Percentiles rank a stretch among this genome's conserved stretches.
Evolutionary conservation across 1,139 yeast genomes (phyloP).

Genomic region (Geotrichum reessii): DNA sequence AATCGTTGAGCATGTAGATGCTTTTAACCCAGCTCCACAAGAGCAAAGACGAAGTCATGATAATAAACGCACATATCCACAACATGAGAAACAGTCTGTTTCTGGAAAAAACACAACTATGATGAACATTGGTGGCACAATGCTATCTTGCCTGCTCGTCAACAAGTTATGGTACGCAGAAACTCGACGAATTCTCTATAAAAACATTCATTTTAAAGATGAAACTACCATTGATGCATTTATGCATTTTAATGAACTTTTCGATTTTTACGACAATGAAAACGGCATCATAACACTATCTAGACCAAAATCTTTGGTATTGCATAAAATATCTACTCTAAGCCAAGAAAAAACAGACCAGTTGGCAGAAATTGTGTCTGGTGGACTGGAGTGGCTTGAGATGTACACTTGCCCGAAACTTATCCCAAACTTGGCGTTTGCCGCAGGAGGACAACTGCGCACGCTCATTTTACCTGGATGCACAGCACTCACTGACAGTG

Average conservation of each 20-base stretch:
- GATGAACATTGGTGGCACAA: not conserved
- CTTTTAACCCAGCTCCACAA: slow-evolving; percentile 47
- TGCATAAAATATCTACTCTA: slow-evolving; percentile 46
- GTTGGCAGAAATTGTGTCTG: slow-evolving; percentile 40
- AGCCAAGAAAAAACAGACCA: slow-evolving; percentile 43
- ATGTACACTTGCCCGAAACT: slow-evolving; percentile 76
- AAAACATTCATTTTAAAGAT: slow-evolving; percentile 51
- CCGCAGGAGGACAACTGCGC: slow-evolving; percentile 42
- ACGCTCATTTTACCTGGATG: slow-evolving; percentile 69
- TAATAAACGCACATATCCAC: not conserved
- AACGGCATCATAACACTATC: slow-evolving; percentile 5
- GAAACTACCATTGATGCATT: slow-evolving; percentile 30
- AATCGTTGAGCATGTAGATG: slow-evolving; percentile 57
- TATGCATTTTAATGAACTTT: not conserved
- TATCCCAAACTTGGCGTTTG: slow-evolving; percentile 50
- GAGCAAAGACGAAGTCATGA: slow-evolving; percentile 34
- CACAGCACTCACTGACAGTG: slow-evolving; percentile 54
- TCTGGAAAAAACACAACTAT: not conserved
- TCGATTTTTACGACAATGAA: slow-evolving; percentile 34
- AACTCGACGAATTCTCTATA: slow-evolving; percentile 50
- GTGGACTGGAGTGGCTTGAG: slow-evolving; percentile 60
- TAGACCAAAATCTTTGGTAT: slow-evolving; percentile 40
- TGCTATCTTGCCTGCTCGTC: slow-evolving; percentile 51
- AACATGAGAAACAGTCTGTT: not conserved
- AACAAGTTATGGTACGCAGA: slow-evolving; percentile 59